Conservation (phyloP, 2,329 filamentous ascomycete species). For the Fusarium poae region DNA sequence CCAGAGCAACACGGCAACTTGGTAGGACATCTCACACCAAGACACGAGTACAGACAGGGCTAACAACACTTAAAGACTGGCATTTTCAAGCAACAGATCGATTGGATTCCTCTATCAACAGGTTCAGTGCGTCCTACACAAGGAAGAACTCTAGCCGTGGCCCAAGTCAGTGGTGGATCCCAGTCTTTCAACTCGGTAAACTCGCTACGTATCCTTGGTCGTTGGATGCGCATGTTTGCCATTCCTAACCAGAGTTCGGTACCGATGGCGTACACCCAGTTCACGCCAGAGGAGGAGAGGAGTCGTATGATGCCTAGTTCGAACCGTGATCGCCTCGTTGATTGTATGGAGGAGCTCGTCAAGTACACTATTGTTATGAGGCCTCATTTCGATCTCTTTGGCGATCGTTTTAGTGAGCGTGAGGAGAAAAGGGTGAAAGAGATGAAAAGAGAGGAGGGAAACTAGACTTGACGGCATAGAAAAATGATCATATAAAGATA, state of each 20-base stretch:
- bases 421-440: background rate
- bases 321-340: background rate
- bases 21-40: fast-evolving
- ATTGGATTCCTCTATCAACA: slow-evolving; percentile 10
- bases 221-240: slow-evolving; percentile 15
- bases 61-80: background rate
- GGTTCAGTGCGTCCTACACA: slow-evolving; percentile 1
- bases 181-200: background rate
- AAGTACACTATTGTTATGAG: slow-evolving; percentile 18
- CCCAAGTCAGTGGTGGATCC: background rate
- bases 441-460: background rate
- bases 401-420: slow-evolving; percentile 3
- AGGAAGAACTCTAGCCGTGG: background rate
- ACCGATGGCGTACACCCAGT: background rate
- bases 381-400: slow-evolving; percentile 2
- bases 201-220: fast-evolving
- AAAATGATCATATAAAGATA: background rate
- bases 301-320: slow-evolving; percentile 8
- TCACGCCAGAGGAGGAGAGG: background rate
- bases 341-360: slow-evolving; percentile 18
- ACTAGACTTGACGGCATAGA: background rate
- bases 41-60: fast-evolving
- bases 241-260: slow-evolving; percentile 18
- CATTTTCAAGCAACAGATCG: slow-evolving; percentile 17
- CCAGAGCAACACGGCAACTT: slow-evolving; percentile 1